Base-by-base conservation (phyloP, 345 rosid genomes). In the Moricandia moricandioides region DNA sequence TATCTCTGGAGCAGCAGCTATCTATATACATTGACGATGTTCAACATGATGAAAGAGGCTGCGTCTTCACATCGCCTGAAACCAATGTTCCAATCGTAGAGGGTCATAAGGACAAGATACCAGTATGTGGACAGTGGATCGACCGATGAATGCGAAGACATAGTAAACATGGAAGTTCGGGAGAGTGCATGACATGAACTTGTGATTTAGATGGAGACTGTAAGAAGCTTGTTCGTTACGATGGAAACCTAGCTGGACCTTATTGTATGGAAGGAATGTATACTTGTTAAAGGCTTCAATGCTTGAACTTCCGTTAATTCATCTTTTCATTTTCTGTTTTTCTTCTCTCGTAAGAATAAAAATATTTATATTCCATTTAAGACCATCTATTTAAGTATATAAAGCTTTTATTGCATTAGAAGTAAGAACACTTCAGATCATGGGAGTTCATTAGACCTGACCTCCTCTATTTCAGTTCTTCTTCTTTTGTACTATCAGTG, bases 181-280 rank as follows among this genome's bases (percentile, higher is more conserved):
- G 56, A 54, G 21, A 54, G n/a, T 64, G 64, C 58, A 0, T 6
- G 5, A 73, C 12, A 3, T 65, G 69, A 54, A 11, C 52, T 64
- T 63, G 70, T 52, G 39, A 73, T 39, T 14, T 65, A 4, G 18
- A 26, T 0, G 64, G 64, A 64, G 56, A 73, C 27, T 73, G 77
- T 65, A 21, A 3, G 1, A 72, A 64, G 18, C 8, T 8, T 52
- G 69, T 72, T 65, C 45, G 65, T 29, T 73, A 71, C 33, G 0
- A 55, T 33, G 11, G 5, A 17, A 7, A 11, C 2, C 57, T 45
- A 29, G 71, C 24, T 21, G 24, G 71, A 55, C 77, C 77, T 39
- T 55, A 27, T 55, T 73, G 71, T 65, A 65, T 73, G 64, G 77
- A 73, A 39, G 65, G 77, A 27, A 0, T 65, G 30, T 73, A 65